Evolutionary conservation across 208 protist genomes (phyloP).

Genomic region (Perkinsela sp.): DNA sequence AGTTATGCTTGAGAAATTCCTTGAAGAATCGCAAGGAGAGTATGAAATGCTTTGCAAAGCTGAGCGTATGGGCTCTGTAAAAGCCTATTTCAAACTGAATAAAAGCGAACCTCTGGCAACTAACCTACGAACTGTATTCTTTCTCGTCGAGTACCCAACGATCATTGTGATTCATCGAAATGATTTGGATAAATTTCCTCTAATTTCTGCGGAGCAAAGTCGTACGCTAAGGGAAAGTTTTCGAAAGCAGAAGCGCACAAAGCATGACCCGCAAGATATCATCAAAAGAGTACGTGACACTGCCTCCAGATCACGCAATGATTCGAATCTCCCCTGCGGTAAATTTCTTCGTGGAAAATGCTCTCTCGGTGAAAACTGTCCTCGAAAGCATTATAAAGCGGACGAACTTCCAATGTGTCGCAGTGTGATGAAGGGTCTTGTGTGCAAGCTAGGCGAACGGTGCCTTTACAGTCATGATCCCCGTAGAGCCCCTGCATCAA

Average conservation of each 20-base stretch:
- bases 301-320: not conserved
- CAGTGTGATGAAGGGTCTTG: not conserved
- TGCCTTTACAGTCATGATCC: not conserved
- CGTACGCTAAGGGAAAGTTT: not conserved
- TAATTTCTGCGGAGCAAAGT: not conserved
- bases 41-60: constrained; percentile 18
- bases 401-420: not conserved
- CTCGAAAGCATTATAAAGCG: not conserved
- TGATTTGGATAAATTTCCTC: not conserved
- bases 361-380: not conserved
- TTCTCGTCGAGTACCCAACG: constrained; percentile 50
- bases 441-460: not conserved
- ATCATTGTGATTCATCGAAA: constrained; percentile 18
- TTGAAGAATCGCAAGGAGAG: not conserved
- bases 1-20: not conserved
- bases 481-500: not conserved
- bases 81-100: constrained; percentile 25
- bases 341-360: not conserved
- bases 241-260: not conserved
- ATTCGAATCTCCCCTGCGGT: not conserved
- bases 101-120: constrained; percentile 25
- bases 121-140: constrained; percentile 33
- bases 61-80: constrained; percentile 21
- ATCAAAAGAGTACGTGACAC: not conserved
- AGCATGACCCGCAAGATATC: not conserved